Evolutionary conservation across 352 stramenopile genomes (phyloP).

Genomic region (Thraustochytrium sp.): DNA sequence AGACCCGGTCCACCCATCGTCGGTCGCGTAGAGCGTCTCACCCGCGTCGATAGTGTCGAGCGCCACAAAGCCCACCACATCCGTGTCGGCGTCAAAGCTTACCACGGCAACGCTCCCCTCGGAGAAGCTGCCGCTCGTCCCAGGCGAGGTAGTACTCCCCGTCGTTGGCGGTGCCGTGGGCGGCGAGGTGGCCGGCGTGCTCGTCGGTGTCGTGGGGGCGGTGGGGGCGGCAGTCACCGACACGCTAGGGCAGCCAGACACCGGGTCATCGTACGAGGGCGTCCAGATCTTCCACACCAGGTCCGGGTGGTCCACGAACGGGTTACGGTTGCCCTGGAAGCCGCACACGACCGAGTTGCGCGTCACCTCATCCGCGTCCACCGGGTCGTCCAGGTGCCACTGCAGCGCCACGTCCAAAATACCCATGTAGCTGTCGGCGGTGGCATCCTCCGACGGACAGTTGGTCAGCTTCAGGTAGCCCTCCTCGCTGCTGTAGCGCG

Average conservation of each 20-base stretch:
- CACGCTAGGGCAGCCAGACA: neutral
- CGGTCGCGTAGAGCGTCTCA: neutral
- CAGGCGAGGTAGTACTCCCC: neutral
- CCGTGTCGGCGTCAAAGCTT: neutral
- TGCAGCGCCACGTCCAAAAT: conserved; percentile 47
- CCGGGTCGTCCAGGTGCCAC: conserved; percentile 60
- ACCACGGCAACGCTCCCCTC: neutral
- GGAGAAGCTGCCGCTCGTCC: neutral
- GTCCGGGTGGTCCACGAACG: conserved; percentile 64
- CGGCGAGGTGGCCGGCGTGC: neutral
- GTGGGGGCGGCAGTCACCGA: neutral
- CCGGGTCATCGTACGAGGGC: neutral
- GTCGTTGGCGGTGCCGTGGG: neutral
- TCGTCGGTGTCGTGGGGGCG: neutral
- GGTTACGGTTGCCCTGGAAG: conserved; percentile 65
- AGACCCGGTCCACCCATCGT: neutral
- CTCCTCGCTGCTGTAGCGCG: neutral
- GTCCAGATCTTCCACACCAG: conserved; percentile 50
- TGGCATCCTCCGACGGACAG: neutral
- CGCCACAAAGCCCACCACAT: neutral
- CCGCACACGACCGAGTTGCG: conserved; percentile 59
- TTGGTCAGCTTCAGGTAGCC: neutral
- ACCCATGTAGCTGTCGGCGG: neutral
- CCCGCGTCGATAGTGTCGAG: neutral
- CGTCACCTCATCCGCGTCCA: conserved; percentile 50